These are phyloP conservation scores for Coemansia sp. DNA, from an alignment of 192 early-diverging fungal genomes.

Conservation along the genomic window DNA sequence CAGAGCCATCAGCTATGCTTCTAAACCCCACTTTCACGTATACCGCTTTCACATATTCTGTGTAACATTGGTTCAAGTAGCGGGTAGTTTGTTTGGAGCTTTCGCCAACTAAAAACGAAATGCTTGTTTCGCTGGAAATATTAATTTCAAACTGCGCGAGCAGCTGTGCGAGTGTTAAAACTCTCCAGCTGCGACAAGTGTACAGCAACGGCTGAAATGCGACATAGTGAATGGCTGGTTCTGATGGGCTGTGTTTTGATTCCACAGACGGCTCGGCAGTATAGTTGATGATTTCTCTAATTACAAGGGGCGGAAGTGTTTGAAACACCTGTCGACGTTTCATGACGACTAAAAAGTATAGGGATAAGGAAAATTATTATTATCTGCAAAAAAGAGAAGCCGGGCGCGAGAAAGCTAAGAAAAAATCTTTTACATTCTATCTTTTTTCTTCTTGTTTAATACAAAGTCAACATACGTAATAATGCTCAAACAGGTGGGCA, in stretches of 20 bases:
- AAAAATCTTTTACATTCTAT: too few species aligned
- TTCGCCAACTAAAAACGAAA: not conserved
- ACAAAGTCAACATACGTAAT: too few species aligned
- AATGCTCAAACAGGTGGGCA: too few species aligned
- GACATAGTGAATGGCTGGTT: not conserved
- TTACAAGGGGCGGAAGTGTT: not conserved
- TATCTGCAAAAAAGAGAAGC: too few species aligned
- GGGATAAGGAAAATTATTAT: too few species aligned
- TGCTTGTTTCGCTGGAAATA: not conserved
- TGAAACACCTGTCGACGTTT: not conserved
- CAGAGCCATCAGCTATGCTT: not conserved
- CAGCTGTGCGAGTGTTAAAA: not conserved
- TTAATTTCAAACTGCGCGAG: not conserved
- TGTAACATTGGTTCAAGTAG: not conserved
- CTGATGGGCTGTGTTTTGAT: not conserved
- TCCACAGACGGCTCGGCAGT: not conserved
- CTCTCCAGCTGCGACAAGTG: not conserved
- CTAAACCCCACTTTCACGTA: not conserved
- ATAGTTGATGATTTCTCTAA: constrained; percentile 1
- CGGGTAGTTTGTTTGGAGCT: not conserved
- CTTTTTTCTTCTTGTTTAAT: too few species aligned
- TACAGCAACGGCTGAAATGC: not conserved
- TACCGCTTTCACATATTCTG: not conserved
- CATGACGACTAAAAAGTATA: not conserved
- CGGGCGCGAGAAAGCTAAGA: too few species aligned